A percentile compares a stretch with the other conserved stretches of the same genome.
Conservation (phyloP, 2,329 filamentous ascomycete species). For the Beauveria sp. region DNA sequence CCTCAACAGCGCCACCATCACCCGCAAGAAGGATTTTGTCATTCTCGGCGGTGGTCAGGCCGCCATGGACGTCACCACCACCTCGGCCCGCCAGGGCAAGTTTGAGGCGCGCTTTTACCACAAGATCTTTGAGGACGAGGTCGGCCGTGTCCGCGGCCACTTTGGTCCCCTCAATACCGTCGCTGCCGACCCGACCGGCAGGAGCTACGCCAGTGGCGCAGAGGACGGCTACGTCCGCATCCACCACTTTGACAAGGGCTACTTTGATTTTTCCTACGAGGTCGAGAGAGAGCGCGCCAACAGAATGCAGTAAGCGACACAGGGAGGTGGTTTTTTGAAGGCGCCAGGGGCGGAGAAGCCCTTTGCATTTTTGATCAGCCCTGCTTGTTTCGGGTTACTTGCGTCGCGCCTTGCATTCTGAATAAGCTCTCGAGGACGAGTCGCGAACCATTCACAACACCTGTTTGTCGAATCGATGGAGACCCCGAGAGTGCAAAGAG, state of each 20-base stretch:
- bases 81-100: conserved; percentile 89
- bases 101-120: conserved; percentile 99
- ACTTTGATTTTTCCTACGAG: conserved; percentile 98
- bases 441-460: neutral
- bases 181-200: conserved; percentile 84
- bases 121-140: conserved; percentile 99
- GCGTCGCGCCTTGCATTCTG: neutral
- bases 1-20: conserved; percentile 91
- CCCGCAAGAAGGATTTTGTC: conserved; percentile 93
- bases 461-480: neutral
- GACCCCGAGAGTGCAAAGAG: neutral
- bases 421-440: neutral
- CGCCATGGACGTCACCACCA: conserved; percentile 97
- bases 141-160: conserved; percentile 92
- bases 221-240: conserved; percentile 98
- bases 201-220: conserved; percentile 88
- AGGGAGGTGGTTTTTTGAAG: neutral
- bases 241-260: conserved; percentile 97
- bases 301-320: conserved; percentile 28
- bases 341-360: neutral
- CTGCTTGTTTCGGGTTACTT: neutral
- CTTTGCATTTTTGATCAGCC: neutral
- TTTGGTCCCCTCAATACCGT: conserved; percentile 97
- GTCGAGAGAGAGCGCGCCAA: conserved; percentile 77
- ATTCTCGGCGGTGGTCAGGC: conserved; percentile 97